Conservation (phyloP, 2,329 filamentous ascomycete species). For the Fusarium tupiense region DNA sequence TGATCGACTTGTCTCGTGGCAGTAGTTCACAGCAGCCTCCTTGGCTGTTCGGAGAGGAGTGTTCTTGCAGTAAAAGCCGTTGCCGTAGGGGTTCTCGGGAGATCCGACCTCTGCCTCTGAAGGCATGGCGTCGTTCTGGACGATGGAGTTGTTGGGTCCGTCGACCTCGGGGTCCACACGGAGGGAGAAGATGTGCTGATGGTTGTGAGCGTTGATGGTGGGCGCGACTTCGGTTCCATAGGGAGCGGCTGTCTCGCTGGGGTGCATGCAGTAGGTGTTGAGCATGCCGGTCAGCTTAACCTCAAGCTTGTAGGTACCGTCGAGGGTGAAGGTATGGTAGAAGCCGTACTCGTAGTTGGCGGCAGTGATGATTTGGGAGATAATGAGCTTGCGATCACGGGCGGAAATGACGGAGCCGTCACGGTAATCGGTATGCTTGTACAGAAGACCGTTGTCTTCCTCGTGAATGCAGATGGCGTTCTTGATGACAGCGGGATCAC, state of each 20-base stretch:
- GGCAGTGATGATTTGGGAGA: constrained; percentile 72
- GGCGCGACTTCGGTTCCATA: constrained; percentile 73
- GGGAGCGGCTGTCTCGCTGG: constrained; percentile 54
- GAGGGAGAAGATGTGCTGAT: constrained; percentile 76
- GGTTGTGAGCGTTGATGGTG: constrained; percentile 72
- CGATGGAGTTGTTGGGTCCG: constrained; percentile 69
- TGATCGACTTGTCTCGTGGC: constrained; percentile 79
- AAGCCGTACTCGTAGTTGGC: constrained; percentile 71
- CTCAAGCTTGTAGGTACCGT: constrained; percentile 73
- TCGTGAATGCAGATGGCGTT: constrained; percentile 93
- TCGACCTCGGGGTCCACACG: constrained; percentile 74
- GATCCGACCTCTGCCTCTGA: constrained; percentile 81
- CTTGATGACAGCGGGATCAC: constrained; percentile 82
- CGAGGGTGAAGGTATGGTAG: constrained; percentile 51
- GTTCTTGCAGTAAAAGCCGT: constrained; percentile 87
- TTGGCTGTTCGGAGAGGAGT: constrained; percentile 78
- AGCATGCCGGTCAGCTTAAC: constrained; percentile 65
- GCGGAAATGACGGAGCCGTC: constrained; percentile 67
- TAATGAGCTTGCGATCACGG: constrained; percentile 66
- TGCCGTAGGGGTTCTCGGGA: constrained; percentile 85
- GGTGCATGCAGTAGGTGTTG: constrained; percentile 55
- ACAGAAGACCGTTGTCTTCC: constrained; percentile 65
- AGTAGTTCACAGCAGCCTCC: constrained; percentile 79
- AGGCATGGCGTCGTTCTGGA: constrained; percentile 78
- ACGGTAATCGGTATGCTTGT: constrained; percentile 72